Evolutionary conservation across 345 rosid genomes (phyloP), one percentile per base, ranked within the genome.

Genomic region (Eucalyptus regnans): DNA sequence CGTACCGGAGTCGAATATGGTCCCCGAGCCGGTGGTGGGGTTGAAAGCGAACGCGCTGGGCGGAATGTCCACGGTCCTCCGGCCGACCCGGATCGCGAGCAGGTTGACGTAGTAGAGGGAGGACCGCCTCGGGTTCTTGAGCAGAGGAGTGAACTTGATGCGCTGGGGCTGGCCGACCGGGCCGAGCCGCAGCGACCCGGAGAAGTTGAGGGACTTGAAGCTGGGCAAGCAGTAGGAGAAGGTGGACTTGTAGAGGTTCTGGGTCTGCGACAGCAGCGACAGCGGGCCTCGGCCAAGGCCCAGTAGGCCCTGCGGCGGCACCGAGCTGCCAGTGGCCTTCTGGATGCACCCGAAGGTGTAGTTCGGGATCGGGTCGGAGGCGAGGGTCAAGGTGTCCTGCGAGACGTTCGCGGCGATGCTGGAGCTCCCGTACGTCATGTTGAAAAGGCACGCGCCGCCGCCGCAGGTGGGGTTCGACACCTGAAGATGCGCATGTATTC

Each of bases 161-260:
- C 93, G 92, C 49, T 31, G 81, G 29, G 99, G 99, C 93, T 98
- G 99, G 11, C 91, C 94, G 48, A 43, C 81, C 22, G 98, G 98
- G 51, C 99, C 99, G 68, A 98, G 95, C 90, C 97, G 93, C 88
- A 98, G 76, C 18, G 99, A 93, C 87, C 99, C 99, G 31, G 99
- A 95, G 91, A 96, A 98, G 91, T 93, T 96, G 11, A 86, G 88
- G 2, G 97, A 90, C 96, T 92, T 96, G 84, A 95, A 95, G 91
- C 96, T 95, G 29, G 99, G 99, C 90, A 98, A 92, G 92, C 99
- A 98, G 87, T 97, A 98, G 6, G 99, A 98, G 91, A 98, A 98
- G 14, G 99, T 98, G 25, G 98, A 95, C 86, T 91, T 89, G 90
- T 96, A 98, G 7, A 97, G 91, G 88, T 62, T 89, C 91, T 96